Conservation (phyloP, 1,139 yeast genomes). For the Hyphopichia khmerensis region DNA sequence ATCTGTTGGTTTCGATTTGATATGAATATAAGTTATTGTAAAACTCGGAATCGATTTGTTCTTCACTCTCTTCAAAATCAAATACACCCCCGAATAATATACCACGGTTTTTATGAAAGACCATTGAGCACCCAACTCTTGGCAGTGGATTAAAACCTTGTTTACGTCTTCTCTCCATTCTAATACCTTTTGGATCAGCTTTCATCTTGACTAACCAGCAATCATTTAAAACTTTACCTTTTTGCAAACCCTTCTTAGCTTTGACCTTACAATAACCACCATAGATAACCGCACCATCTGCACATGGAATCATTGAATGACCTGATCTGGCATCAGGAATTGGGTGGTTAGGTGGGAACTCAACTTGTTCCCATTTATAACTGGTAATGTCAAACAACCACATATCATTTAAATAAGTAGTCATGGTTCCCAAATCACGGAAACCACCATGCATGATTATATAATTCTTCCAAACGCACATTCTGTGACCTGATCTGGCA, state of each 20-base stretch:
- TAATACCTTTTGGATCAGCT: conserved; percentile 69
- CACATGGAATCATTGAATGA: conserved; percentile 78
- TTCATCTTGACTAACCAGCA: conserved; percentile 90
- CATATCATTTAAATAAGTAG: conserved; percentile 79
- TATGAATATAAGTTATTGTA: conserved; percentile 80
- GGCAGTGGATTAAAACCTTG: conserved; percentile 90
- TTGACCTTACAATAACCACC: conserved; percentile 96
- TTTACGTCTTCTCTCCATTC: conserved; percentile 88
- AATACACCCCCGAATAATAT: conserved; percentile 93
- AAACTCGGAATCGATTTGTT: conserved; percentile 79
- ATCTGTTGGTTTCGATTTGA: conserved; percentile 82
- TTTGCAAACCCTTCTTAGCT: conserved; percentile 83
- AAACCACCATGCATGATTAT: conserved; percentile 89
- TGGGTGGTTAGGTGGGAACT: conserved; percentile 77
- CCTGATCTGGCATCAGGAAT: conserved; percentile 93
- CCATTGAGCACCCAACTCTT: conserved; percentile 93
- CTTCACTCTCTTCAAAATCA: conserved; percentile 94
- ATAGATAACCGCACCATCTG: conserved; percentile 82
- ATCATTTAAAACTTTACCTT: conserved; percentile 89
- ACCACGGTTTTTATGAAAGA: conserved; percentile 88
- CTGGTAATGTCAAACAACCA: conserved; percentile 92
- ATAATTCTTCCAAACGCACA: conserved; percentile 89
- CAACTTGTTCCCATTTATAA: conserved; percentile 89
- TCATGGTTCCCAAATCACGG: conserved; percentile 80
- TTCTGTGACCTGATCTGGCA: conserved; percentile 89